Conservation (phyloP, 257 asterid species). For the Salvia miltiorrhiza region DNA sequence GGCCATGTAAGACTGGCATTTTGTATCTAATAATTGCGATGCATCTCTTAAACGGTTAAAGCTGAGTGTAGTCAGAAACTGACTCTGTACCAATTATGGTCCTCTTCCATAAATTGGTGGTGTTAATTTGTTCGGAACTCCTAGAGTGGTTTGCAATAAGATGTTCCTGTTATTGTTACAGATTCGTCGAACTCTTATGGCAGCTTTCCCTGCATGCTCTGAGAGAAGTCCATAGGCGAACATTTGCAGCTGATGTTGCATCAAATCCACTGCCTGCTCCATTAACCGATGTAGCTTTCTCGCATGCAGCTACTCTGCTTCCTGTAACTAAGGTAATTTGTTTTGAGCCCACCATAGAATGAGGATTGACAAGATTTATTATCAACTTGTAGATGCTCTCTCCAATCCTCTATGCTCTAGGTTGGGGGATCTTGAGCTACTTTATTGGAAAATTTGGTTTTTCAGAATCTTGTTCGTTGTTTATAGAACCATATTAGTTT, state of each 20-base stretch:
- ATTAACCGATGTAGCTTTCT: slow-evolving; percentile 97
- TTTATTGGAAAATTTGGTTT: neutral
- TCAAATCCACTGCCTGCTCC: slow-evolving; percentile 95
- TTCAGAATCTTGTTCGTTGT: neutral
- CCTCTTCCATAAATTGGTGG: slow-evolving; percentile 1
- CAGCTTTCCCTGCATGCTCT: slow-evolving; percentile 98
- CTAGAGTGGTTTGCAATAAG: neutral
- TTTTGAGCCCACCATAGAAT: slow-evolving; percentile 13
- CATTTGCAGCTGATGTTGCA: slow-evolving; percentile 83
- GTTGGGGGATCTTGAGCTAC: neutral
- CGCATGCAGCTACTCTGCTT: slow-evolving; percentile 96
- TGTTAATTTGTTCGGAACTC: neutral
- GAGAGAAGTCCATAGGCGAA: slow-evolving; percentile 95
- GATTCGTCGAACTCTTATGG: slow-evolving; percentile 96
- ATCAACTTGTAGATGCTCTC: slow-evolving; percentile 7
- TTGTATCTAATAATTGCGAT: slow-evolving; percentile 1
- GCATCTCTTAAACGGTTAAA: slow-evolving; percentile 13
- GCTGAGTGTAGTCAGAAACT: slow-evolving; percentile 1
- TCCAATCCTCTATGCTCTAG: neutral
- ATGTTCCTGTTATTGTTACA: slow-evolving; percentile 36
- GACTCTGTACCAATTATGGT: neutral
- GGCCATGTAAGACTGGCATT: neutral
- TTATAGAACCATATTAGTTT: slow-evolving; percentile 1
- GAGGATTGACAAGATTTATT: neutral
- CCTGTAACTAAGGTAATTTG: slow-evolving; percentile 88